phyloP scores from a whole-genome alignment of 495 filamentous ascomycete genomes.

The Oidiodendron maius region DNA sequence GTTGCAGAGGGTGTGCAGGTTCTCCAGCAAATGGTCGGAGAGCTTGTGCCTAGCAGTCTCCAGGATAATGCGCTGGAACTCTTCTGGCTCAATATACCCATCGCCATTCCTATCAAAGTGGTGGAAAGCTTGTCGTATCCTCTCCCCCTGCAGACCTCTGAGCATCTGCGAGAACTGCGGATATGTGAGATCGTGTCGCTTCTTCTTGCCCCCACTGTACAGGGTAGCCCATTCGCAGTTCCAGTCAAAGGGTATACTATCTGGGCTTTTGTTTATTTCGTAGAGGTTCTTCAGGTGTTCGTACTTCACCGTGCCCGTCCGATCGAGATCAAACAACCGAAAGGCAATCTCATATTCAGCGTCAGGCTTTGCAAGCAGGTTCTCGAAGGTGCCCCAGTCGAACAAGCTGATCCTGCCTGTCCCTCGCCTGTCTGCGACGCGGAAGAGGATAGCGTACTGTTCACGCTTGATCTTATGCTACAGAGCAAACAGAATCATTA shows the following conservation, averaged over 20 bases:
- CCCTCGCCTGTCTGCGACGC: conserved; percentile 73
- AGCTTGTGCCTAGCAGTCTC: conserved; percentile 95
- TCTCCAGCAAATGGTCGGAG: conserved; percentile 91
- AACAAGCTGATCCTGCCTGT: conserved; percentile 66
- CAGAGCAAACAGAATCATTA: conserved; percentile 20
- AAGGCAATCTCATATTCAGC: conserved; percentile 99
- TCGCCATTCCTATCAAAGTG: conserved; percentile 87
- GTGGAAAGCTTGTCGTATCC: conserved; percentile 91
- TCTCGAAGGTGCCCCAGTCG: conserved; percentile 91
- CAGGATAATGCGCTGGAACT: conserved; percentile 92
- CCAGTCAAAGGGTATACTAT: conserved; percentile 93
- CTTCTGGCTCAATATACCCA: conserved; percentile 93
- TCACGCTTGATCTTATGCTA: conserved; percentile 96
- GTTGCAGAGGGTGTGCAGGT: conserved; percentile 91
- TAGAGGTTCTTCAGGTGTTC: conserved; percentile 78
- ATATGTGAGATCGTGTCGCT: conserved; percentile 86
- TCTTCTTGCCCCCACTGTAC: conserved; percentile 80
- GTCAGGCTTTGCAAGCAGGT: conserved; percentile 87
- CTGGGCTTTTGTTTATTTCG: conserved; percentile 71
- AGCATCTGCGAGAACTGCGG: conserved; percentile 98
- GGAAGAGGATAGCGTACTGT: conserved; percentile 90
- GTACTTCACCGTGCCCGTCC: conserved; percentile 77
- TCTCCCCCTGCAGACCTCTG: conserved; percentile 89
- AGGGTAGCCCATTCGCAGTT: conserved; percentile 94
- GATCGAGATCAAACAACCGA: conserved; percentile 83